Base-by-base conservation (phyloP, 257 asterid genomes). In the Solanum rostratum region DNA sequence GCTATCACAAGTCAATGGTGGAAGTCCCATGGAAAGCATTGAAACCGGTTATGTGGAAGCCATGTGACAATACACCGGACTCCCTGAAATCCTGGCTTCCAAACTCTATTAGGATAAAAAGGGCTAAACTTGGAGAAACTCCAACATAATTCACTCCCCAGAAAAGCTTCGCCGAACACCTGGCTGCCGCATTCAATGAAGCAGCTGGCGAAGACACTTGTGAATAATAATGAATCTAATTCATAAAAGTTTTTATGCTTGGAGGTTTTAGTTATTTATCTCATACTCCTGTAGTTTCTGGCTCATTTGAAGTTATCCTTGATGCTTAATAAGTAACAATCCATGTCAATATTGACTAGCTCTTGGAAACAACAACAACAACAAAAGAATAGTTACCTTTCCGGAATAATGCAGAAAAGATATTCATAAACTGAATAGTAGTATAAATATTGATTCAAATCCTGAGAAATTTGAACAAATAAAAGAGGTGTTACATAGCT, bases 1-100 rank as follows among this genome's bases (percentile, higher is more conserved):
- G 90, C 88, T 94, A 90, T 87, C 82, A 82, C 33, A 89, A 89
- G 89, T 95, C 92, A 59, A 94, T 96, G 99, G 79, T 93, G 14
- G 97, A 93, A 90, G 97, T 93, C 86, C 98, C 99, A 1, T 94
- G 99, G 98, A 84, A 86, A 87, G 14, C 1, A 45, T 79, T 95
- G 89, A 87, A 16, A 50, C 97, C 97, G 5, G 90, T 91, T 85
- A n/a, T 90, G 37, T 92, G 94, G 98, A 91, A 85, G 89, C 88
- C 65, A 85, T 45, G 41, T 53, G 68, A 37, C 71, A 33, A 53
- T 80, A 63, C 86, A 73, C 81, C 43, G 10, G 87, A 66, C 63
- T 84, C 88, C 41, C 71, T 33, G 55, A 80, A 86, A 66, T 79
- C 92, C 30, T 90, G 93, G 91, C 91, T 91, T 53, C 92, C 95